Evolutionary conservation across 306 rosid genomes (phyloP), one percentile per base, ranked within the genome.

Genomic region (Abrus pulchellus): DNA sequence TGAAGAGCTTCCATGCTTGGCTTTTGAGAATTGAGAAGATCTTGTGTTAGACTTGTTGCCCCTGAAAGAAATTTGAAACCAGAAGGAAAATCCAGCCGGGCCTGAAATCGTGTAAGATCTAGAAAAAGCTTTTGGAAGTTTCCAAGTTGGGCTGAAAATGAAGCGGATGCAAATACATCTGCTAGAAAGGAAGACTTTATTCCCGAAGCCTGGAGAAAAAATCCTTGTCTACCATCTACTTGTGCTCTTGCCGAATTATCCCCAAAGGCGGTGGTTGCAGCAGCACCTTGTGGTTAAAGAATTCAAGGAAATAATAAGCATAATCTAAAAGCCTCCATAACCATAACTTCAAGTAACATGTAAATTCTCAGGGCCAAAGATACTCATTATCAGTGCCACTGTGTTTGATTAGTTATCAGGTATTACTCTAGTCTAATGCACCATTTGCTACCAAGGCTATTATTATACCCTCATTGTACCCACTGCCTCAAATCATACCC

Each of bases 91-190:
- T 95, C 93, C 57, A 95, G 34, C 76, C 89, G 83, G 66, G 94
- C 94, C 55, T 90, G 94, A 87, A 95, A 89, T 29, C 90, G 88
- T 1, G 96, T 84, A 62, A 91, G 98, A 80, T 93, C 99, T 70
- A 95, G 81, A 78, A 73, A 89, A 68, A 7, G 83, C 86, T 85
- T 82, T 84, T 93, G 99, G 79, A 89, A 95, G 88, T 85, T 90
- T 79, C 99, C 98, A 68, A 78, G 72, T 80, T 93, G 99, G 49
- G 98, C 97, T 52, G 97, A 84, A 77, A 95, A 84, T 8, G 94
- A 86, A 30, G 86, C 55, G 30, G 98, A 87, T 68, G 85, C 98
- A 85, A 95, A 91, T 50, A 73, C 2, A 72, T 93, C 98, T 13
- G 96, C 93, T 10, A 89, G 73, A 81, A 89, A 48, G 70, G 91